A percentile compares a stretch with the other conserved stretches of the same genome.
Conservation (phyloP, 2,329 filamentous ascomycete species). For the Calonectria pteridis region DNA sequence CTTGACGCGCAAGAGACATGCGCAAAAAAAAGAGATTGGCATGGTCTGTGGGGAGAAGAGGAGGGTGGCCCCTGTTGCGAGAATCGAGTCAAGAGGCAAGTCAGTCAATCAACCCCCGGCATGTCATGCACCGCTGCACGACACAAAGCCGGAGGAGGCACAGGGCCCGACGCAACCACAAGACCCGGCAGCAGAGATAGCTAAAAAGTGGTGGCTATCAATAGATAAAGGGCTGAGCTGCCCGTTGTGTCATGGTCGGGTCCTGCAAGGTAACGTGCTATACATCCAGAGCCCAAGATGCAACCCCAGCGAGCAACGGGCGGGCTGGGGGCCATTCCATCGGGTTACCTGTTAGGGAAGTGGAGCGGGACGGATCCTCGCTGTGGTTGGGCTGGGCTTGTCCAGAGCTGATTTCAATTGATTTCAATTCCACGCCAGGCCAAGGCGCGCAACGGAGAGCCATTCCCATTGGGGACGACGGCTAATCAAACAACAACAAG, state of each 20-base stretch:
- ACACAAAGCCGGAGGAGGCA: neutral
- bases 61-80: neutral
- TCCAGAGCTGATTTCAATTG: conserved; percentile 5
- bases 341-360: conserved; percentile 21
- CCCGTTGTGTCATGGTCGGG: conserved; percentile 1
- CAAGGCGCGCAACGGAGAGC: neutral
- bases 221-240: conserved; percentile 9
- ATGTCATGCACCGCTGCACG: neutral
- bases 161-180: neutral
- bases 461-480: conserved; percentile 3
- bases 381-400: conserved; percentile 1
- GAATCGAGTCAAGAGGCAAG: neutral
- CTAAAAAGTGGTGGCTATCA: neutral
- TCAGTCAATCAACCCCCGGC: neutral
- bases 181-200: neutral
- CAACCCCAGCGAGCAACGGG: neutral
- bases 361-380: neutral
- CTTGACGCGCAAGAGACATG: neutral
- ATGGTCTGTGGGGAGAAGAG: neutral
- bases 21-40: conserved; percentile 5
- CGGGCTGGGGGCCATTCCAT: neutral
- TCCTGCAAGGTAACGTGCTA: conserved; percentile 15
- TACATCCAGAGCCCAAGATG: neutral
- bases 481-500: neutral
- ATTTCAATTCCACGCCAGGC: conserved; percentile 9